These are phyloP conservation scores for Russula sp. DNA, from an alignment of 768 basidiomycete species.

Conservation along the genomic window DNA sequence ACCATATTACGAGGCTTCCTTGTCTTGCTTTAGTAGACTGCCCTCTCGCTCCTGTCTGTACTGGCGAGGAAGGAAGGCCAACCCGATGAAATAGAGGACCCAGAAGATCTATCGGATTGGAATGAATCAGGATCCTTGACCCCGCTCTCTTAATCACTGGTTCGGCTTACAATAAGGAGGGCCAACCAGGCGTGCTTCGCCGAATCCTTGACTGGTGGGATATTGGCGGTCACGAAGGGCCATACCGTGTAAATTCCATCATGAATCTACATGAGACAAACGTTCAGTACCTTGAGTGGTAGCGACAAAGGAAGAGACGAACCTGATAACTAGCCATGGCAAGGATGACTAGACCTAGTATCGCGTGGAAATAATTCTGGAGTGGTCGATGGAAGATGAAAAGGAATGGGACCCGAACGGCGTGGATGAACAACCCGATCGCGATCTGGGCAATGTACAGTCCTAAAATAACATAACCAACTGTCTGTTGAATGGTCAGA, in stretches of 20 bases:
- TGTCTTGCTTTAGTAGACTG: constrained; percentile 8
- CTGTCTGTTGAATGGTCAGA: constrained; percentile 40
- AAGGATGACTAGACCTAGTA: constrained; percentile 54
- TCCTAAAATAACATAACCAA: constrained; percentile 51
- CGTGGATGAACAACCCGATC: constrained; percentile 53
- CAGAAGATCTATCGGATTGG: constrained; percentile 18
- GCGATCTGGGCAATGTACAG: constrained; percentile 52
- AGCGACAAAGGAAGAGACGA: constrained; percentile 20
- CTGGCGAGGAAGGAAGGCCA: constrained; percentile 21
- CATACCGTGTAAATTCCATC: constrained; percentile 27
- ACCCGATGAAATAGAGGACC: constrained; percentile 16
- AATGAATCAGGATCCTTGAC: neutral
- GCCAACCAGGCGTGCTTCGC: constrained; percentile 25
- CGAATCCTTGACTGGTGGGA: constrained; percentile 13
- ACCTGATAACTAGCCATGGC: constrained; percentile 50
- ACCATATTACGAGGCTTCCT: constrained; percentile 1
- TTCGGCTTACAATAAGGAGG: constrained; percentile 21
- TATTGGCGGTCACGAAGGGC: constrained; percentile 23
- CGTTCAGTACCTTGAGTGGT: neutral
- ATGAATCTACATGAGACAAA: constrained; percentile 10
- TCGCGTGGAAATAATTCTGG: constrained; percentile 44
- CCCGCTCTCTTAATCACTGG: no score
- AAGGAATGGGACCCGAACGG: constrained; percentile 44
- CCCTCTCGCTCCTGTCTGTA: constrained; percentile 22
- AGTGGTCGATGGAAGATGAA: constrained; percentile 39